Evolutionary conservation across 192 early-diverging fungal species (phyloP), one percentile per base, ranked within the genome.

Genomic region (Coemansia sp.): DNA sequence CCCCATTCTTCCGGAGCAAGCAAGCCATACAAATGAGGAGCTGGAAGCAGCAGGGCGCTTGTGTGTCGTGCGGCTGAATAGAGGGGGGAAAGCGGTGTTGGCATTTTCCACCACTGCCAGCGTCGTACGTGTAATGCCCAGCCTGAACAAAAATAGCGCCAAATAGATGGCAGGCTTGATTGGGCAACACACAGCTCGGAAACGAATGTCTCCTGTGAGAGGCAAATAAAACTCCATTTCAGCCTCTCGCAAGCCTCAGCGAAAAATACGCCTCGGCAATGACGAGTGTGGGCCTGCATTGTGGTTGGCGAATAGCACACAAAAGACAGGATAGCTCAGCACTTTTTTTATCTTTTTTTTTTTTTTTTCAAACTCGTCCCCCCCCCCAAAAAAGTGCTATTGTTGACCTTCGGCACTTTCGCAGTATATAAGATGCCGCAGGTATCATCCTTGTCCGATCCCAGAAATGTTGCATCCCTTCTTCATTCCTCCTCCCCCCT

Each of bases 281-380:
- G 19, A 9, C 49, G 49, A 52, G 49, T 52, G 49, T 52, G 49
- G 22, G 49, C 49, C 49, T 52, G 49, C 49, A 29, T 9, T 52
- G 22, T 52, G 49, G 49, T 25, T 52, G 49, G 23, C 49, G 49
- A 52, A 25, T 22, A 13, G 22, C 10, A 50, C 19, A 50, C 19
- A 5, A 52, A 52, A 2, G 46, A 25, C 29, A 29, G 29, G 49
- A 52, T 52, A 13, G 22, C 48, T 57, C 55, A 40, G 15, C 34
- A 36, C 15, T 4, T 3, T 7, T 40, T 33, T 63, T 63, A n/a
- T n/a, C n/a, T 41, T 25, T 19, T 15, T 9, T 25, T 40, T 33
- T 63, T 63, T 41, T 25, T 19, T 15, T 9, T 25, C 2, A 43
- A 29, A 11, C 43, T 46, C 34, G 35, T 10, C 34, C 49, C 22